phyloP scores from a whole-genome alignment of 805 yeast species.

The Kluyveromyces lactis region DNA sequence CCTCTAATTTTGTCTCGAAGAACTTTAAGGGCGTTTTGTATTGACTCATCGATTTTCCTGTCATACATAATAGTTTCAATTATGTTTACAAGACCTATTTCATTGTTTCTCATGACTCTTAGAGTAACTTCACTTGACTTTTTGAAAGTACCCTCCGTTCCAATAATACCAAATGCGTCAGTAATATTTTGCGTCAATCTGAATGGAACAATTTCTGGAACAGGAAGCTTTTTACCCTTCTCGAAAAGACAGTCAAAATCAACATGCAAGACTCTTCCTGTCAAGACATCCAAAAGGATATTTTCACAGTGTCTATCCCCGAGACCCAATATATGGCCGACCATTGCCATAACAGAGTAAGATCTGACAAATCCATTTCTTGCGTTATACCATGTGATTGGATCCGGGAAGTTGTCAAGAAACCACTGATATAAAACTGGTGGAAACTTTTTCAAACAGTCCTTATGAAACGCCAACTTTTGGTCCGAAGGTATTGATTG shows the following conservation, averaged over 20 bases:
- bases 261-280: conserved; percentile 82
- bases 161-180: conserved; percentile 83
- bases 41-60: conserved; percentile 43
- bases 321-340: conserved; percentile 85
- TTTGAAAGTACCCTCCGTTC: conserved; percentile 85
- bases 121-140: conserved; percentile 80
- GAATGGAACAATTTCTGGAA: conserved; percentile 94
- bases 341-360: conserved; percentile 94
- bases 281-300: conserved; percentile 58
- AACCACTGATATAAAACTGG: conserved; percentile 86
- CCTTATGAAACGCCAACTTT: conserved; percentile 20
- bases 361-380: conserved; percentile 69
- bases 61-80: conserved; percentile 90
- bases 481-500: conserved; percentile 17
- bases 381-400: conserved; percentile 77
- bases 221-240: conserved; percentile 59
- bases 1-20: conserved; percentile 81
- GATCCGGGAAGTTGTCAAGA: conserved; percentile 81
- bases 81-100: conserved; percentile 78
- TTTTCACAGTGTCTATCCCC: conserved; percentile 98
- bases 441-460: conserved; percentile 33
- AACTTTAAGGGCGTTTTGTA: conserved; percentile 56
- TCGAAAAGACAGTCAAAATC: conserved; percentile 96
- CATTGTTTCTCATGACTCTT: conserved; percentile 62
- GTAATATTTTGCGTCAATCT: conserved; percentile 80